A percentile compares a stretch with the other conserved stretches of the same genome.
These are phyloP conservation scores for Cucurbita ficifolia DNA, from an alignment of 306 rosid genomes.

Conservation along the genomic window DNA sequence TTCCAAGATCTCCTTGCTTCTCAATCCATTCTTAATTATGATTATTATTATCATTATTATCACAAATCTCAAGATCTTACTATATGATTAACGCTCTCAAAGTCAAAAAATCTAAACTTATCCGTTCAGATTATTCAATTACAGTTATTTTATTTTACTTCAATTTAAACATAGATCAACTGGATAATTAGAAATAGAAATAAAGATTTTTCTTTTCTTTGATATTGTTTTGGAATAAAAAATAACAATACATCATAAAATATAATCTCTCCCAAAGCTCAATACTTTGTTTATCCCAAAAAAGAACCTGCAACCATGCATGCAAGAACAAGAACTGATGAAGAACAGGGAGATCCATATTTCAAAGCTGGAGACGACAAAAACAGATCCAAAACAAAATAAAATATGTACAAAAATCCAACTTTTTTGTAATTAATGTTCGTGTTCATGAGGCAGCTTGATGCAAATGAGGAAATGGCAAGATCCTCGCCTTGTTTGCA, in stretches of 20 bases:
- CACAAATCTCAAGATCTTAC: not conserved
- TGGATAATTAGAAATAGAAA: not conserved
- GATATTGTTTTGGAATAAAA: not conserved
- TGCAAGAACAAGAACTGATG: not conserved
- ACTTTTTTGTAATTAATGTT: not conserved
- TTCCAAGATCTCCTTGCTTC: not conserved
- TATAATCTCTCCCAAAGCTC: not conserved
- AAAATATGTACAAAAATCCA: not conserved
- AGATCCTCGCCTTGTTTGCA: slow-evolving; percentile 17
- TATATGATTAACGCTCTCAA: not conserved
- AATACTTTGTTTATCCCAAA: not conserved
- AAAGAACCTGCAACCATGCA: not conserved
- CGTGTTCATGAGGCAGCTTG: slow-evolving; percentile 18
- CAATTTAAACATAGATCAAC: no score
- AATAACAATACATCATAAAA: not conserved
- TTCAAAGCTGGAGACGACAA: not conserved
- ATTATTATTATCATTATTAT: not conserved
- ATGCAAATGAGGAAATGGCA: slow-evolving; percentile 16
- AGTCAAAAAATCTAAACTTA: not conserved
- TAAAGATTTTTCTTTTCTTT: not conserved
- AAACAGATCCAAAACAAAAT: not conserved
- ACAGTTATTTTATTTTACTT: no score
- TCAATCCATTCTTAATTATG: not conserved
- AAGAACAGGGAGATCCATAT: not conserved
- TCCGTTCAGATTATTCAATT: no score